Conservation (phyloP, 2,329 filamentous ascomycete species). For the Colletotrichum horii region DNA sequence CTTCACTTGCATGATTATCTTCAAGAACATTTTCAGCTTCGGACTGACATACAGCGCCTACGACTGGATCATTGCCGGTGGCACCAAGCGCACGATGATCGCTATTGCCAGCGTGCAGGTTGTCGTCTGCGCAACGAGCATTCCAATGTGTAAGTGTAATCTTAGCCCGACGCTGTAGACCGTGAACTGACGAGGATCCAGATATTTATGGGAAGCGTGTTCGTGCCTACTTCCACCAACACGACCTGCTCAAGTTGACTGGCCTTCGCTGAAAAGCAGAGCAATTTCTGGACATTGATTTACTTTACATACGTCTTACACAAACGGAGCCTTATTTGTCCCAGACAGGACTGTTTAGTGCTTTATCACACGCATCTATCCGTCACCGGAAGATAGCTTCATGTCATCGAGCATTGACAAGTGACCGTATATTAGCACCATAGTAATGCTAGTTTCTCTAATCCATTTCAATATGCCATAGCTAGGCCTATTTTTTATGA, state of each 20-base stretch:
- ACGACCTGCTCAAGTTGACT: slow-evolving; percentile 68
- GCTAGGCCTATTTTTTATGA: neutral
- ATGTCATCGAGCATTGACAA: neutral
- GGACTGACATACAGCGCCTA: slow-evolving; percentile 84
- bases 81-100: slow-evolving; percentile 69
- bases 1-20: slow-evolving; percentile 88
- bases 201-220: slow-evolving; percentile 82
- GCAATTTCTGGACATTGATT: neutral
- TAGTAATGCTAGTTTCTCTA: neutral
- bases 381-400: neutral
- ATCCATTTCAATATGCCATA: neutral
- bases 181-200: slow-evolving; percentile 33
- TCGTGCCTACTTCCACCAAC: slow-evolving; percentile 75
- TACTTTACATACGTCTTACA: neutral
- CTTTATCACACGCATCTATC: neutral
- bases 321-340: neutral
- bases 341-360: neutral
- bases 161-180: neutral
- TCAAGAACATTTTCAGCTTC: slow-evolving; percentile 95
- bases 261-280: slow-evolving; percentile 31
- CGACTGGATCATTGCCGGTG: slow-evolving; percentile 75
- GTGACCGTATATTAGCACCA: neutral
- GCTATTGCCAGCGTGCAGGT: slow-evolving; percentile 79
- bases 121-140: slow-evolving; percentile 73
- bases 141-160: slow-evolving; percentile 76